phyloP scores from a whole-genome alignment of 2,329 filamentous ascomycete species.

The Phaeophleospora eucalypticola region DNA sequence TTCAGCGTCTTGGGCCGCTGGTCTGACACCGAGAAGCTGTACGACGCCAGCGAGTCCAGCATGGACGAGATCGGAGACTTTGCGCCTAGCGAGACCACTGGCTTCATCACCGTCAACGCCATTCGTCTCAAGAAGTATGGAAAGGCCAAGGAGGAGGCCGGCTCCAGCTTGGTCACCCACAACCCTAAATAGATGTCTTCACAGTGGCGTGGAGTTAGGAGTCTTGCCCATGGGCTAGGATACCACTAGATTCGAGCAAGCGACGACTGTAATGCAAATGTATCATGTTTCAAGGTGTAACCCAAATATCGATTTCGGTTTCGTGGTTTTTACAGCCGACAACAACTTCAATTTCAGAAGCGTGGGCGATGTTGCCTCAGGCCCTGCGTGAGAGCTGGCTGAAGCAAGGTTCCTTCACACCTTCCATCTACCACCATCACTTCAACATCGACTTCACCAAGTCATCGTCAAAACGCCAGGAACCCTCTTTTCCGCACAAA shows the following conservation, averaged over 20 bases:
- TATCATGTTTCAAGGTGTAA: neutral
- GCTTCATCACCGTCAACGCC: constrained; percentile 67
- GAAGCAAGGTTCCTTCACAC: too few species aligned
- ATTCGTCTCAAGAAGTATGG: constrained; percentile 50
- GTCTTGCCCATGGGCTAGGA: neutral
- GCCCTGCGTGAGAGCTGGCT: too few species aligned
- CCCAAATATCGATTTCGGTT: neutral
- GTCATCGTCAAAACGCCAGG: too few species aligned
- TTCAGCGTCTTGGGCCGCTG: constrained; percentile 57
- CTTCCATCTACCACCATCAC: too few species aligned
- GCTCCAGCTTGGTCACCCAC: constrained; percentile 30
- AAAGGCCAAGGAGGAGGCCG: constrained; percentile 36
- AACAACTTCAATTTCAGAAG: too few species aligned
- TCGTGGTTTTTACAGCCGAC: too few species aligned
- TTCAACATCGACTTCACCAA: too few species aligned
- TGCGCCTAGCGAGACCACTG: constrained; percentile 61
- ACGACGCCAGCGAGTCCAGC: constrained; percentile 60
- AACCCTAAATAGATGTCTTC: too few species aligned
- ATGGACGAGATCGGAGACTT: constrained; percentile 72
- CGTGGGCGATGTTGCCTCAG: too few species aligned
- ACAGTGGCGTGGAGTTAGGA: neutral
- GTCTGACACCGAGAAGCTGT: constrained; percentile 65
- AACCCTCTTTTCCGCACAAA: too few species aligned
- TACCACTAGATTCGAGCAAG: neutral
- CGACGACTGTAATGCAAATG: neutral